Percentiles rank a stretch among this genome's conserved stretches.
These are phyloP conservation scores for Rhizophagus prolifer DNA, from an alignment of 192 early-diverging fungal genomes.

Conservation along the genomic window DNA sequence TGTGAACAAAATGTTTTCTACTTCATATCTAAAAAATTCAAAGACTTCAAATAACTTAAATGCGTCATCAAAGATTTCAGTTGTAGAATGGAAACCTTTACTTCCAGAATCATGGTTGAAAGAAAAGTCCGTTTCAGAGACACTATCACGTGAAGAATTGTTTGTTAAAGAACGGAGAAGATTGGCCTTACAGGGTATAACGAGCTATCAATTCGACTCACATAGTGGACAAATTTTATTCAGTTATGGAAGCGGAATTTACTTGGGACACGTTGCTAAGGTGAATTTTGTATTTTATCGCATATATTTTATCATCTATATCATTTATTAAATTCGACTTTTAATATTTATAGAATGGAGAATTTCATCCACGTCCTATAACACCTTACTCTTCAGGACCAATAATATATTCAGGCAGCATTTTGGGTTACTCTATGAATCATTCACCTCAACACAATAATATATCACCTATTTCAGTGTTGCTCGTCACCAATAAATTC, in stretches of 20 bases:
- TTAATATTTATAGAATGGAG: slow-evolving; percentile 3
- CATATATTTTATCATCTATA: no score
- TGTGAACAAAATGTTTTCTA: neutral
- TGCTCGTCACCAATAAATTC: slow-evolving; percentile 9
- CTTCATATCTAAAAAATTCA: neutral
- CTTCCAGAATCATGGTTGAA: slow-evolving; percentile 36
- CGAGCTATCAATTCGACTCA: slow-evolving; percentile 35
- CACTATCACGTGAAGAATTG: slow-evolving; percentile 35
- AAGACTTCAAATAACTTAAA: neutral
- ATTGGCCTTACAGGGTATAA: slow-evolving; percentile 48
- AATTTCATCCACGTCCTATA: slow-evolving; percentile 20
- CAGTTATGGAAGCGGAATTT: slow-evolving; percentile 36
- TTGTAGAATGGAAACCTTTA: slow-evolving; percentile 33
- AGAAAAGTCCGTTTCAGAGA: slow-evolving; percentile 20
- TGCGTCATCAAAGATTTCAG: neutral
- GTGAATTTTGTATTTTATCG: slow-evolving; percentile 22
- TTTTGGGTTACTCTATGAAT: neutral
- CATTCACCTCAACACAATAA: neutral
- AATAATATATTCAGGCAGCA: slow-evolving; percentile 3
- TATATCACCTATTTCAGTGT: neutral
- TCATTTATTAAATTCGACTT: neutral
- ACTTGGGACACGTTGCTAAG: slow-evolving; percentile 35
- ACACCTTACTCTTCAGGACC: neutral
- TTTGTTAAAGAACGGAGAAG: slow-evolving; percentile 48
- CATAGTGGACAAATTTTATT: slow-evolving; percentile 37